Percentiles rank a stretch among this genome's conserved stretches.
phyloP scores from a whole-genome alignment of 768 basidiomycete genomes.

The Boletus vinaceobasis region DNA sequence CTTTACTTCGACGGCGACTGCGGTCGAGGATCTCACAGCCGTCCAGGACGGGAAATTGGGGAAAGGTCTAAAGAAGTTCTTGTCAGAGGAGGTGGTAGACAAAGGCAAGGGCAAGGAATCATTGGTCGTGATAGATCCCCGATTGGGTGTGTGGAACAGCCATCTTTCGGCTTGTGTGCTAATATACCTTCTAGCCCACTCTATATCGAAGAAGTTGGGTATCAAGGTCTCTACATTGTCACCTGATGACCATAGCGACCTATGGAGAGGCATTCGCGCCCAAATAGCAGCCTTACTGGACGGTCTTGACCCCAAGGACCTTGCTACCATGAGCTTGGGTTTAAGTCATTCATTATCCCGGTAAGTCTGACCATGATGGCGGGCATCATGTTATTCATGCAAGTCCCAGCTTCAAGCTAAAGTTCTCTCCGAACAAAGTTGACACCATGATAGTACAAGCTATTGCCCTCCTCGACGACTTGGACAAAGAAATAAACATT shows the following conservation, averaged over 20 bases:
- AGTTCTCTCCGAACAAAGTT: conserved; percentile 99
- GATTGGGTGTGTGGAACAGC: conserved; percentile 65
- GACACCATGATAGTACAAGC: conserved; percentile 99
- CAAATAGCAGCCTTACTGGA: conserved; percentile 86
- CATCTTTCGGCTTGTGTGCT: conserved; percentile 2
- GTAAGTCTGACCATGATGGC: conserved; percentile 38
- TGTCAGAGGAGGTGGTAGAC: conserved; percentile 78
- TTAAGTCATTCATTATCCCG: conserved; percentile 95
- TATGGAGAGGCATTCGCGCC: conserved; percentile 93
- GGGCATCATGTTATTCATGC: conserved; percentile 5
- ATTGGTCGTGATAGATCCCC: conserved; percentile 83
- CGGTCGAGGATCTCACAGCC: conserved; percentile 94
- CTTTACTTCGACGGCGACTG: conserved; percentile 93
- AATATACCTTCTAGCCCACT: conserved; percentile 49
- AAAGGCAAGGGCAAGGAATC: conserved; percentile 90
- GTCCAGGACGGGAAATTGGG: conserved; percentile 91
- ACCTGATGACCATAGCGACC: conserved; percentile 61
- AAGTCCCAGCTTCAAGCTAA: conserved; percentile 83
- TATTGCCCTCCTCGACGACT: conserved; percentile 93
- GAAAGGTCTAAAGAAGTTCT: conserved; percentile 90
- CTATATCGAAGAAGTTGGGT: conserved; percentile 91
- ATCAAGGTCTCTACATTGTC: conserved; percentile 75
- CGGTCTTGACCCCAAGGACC: conserved; percentile 88
- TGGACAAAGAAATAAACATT: conserved; percentile 99
- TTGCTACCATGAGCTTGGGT: conserved; percentile 97